These are phyloP conservation scores for Cocos nucifera DNA, from an alignment of 176 grass and related monocot species.

Conservation along the genomic window DNA sequence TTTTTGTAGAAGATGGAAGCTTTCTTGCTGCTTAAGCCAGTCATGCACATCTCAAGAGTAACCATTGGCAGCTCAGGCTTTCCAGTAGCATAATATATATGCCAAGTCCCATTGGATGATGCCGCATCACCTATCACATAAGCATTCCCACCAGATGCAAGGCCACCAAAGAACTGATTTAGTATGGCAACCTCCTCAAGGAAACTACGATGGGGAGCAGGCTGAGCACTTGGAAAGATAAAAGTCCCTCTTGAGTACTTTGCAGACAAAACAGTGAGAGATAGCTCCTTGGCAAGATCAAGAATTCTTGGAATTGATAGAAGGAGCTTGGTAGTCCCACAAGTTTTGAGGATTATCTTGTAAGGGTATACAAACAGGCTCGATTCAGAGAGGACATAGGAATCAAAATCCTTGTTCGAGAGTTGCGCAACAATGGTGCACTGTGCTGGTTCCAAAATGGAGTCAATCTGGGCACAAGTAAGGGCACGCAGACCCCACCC, in stretches of 20 bases:
- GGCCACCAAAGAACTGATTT: slow-evolving; percentile 29
- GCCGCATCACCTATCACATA: slow-evolving; percentile 37
- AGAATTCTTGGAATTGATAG: slow-evolving; percentile 39
- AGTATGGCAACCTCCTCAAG: slow-evolving; percentile 35
- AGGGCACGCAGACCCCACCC: slow-evolving; percentile 40
- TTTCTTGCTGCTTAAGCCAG: slow-evolving; percentile 27
- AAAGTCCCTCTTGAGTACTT: slow-evolving; percentile 50
- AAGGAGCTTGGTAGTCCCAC: slow-evolving; percentile 52
- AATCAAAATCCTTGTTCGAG: slow-evolving; percentile 39
- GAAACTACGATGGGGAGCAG: slow-evolving; percentile 40
- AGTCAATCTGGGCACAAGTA: slow-evolving; percentile 40
- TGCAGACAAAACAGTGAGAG: slow-evolving; percentile 25
- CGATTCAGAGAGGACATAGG: slow-evolving; percentile 52
- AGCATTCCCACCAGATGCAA: slow-evolving; percentile 35
- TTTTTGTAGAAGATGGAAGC: slow-evolving; percentile 45
- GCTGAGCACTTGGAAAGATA: slow-evolving; percentile 46
- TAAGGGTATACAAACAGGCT: slow-evolving; percentile 52
- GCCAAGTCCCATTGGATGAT: slow-evolving; percentile 32
- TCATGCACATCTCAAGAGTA: slow-evolving; percentile 54
- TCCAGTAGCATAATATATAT: slow-evolving; percentile 36
- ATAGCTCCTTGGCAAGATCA: slow-evolving; percentile 31
- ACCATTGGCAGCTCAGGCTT: slow-evolving; percentile 27
- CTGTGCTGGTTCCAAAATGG: slow-evolving; percentile 41
- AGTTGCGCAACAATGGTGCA: slow-evolving; percentile 52
- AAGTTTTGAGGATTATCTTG: slow-evolving; percentile 60